Conservation (phyloP, 345 rosid species). For the Anacardium occidentale region DNA sequence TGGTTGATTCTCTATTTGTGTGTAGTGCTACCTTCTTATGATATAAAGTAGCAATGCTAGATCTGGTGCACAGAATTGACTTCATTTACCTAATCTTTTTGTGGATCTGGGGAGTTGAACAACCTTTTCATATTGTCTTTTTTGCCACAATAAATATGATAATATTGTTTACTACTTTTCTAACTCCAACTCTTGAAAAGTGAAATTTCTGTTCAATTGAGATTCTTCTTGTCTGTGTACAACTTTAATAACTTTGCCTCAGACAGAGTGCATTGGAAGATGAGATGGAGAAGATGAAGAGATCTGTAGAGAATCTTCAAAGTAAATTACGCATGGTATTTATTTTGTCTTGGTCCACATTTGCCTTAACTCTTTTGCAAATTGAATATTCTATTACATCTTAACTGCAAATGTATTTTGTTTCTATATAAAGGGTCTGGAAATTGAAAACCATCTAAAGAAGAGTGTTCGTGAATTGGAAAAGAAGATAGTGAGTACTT, state of each 20-base stretch:
- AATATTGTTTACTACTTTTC: conserved; percentile 9
- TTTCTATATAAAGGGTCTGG: conserved; percentile 68
- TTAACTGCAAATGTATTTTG: not conserved
- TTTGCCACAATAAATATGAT: conserved; percentile 16
- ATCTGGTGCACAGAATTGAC: not conserved
- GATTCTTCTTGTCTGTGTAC: conserved; percentile 27
- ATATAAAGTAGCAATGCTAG: not conserved
- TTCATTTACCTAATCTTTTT: not conserved
- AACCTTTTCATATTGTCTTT: not conserved
- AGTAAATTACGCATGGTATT: conserved; percentile 80
- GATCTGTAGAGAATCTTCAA: conserved; percentile 60
- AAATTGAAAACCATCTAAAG: conserved; percentile 93
- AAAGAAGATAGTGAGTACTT: conserved; percentile 70
- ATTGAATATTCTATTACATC: not conserved
- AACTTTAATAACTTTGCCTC: conserved; percentile 64
- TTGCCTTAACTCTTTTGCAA: conserved; percentile 6
- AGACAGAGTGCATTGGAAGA: conserved; percentile 97
- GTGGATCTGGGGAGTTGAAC: not conserved
- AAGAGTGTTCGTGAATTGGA: conserved; percentile 69
- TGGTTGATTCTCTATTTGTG: not conserved
- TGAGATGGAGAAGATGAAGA: conserved; percentile 64
- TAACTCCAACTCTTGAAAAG: conserved; percentile 7
- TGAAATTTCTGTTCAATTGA: conserved; percentile 16
- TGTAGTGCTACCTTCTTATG: not conserved
- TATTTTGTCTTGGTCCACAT: conserved; percentile 12